phyloP scores from a whole-genome alignment of 495 filamentous ascomycete species.

The Xylaria sp. region DNA sequence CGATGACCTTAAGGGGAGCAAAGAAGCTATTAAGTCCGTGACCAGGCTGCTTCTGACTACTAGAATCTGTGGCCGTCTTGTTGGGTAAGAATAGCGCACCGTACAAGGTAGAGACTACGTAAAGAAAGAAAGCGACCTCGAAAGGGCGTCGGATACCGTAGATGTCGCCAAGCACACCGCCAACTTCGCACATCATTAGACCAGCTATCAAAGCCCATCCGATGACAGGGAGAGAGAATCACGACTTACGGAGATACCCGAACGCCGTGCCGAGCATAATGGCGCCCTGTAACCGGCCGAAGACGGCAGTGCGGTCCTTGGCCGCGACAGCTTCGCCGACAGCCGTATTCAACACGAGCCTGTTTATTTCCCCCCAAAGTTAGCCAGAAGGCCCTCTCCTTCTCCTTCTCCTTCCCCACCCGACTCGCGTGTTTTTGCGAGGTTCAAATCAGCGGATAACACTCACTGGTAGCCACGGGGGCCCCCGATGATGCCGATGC shows the following conservation, averaged over 20 bases:
- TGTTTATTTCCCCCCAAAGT: constrained; percentile 24
- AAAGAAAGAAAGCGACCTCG: constrained; percentile 56
- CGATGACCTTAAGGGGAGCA: constrained; percentile 59
- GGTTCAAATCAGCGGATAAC: background rate
- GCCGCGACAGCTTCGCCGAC: constrained; percentile 58
- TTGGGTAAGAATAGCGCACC: constrained; percentile 40
- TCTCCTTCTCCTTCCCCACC: background rate
- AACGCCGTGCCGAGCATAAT: constrained; percentile 62
- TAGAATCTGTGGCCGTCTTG: constrained; percentile 17
- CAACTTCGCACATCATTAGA: constrained; percentile 37
- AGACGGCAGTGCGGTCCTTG: constrained; percentile 56
- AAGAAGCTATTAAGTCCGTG: constrained; percentile 56
- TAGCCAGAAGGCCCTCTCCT: background rate
- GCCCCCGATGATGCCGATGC: constrained; percentile 63
- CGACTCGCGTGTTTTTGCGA: too few species aligned
- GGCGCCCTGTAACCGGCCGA: constrained; percentile 61
- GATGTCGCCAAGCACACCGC: constrained; percentile 59
- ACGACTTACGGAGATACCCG: constrained; percentile 54
- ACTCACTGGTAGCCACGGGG: constrained; percentile 62
- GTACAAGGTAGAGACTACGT: constrained; percentile 50
- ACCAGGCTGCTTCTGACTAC: constrained; percentile 36
- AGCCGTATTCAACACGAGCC: constrained; percentile 60
- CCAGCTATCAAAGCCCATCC: background rate
- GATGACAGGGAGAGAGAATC: background rate
- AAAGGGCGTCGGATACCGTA: constrained; percentile 61